Conservation (phyloP, 2,329 filamentous ascomycete genomes). For the Sporothrix inflata region DNA sequence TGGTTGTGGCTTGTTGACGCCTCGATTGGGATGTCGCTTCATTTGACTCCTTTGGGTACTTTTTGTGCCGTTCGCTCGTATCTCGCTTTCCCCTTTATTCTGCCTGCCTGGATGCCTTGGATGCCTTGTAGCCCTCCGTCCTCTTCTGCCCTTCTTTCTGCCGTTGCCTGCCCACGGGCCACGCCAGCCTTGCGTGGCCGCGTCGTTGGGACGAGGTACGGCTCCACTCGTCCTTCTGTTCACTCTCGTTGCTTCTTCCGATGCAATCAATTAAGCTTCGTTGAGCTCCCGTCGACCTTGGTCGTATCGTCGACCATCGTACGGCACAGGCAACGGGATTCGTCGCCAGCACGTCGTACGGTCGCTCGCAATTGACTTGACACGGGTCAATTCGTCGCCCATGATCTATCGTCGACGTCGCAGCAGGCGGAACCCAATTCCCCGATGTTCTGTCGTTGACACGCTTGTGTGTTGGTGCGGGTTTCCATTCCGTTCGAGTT, state of each 20-base stretch:
- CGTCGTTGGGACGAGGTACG: neutral
- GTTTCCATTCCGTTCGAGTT: constrained; percentile 1
- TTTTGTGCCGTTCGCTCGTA: neutral
- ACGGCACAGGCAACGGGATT: neutral
- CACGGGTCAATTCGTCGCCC: neutral
- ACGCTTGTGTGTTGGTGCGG: neutral
- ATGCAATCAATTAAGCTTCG: neutral
- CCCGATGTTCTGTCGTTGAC: neutral
- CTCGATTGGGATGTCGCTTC: neutral
- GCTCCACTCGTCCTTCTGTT: neutral
- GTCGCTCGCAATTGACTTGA: neutral
- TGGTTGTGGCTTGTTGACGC: neutral
- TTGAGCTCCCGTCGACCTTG: neutral
- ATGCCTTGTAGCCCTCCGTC: constrained; percentile 14
- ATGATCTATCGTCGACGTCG: neutral
- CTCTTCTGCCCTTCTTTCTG: neutral
- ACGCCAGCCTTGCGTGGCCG: constrained; percentile 19
- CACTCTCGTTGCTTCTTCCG: neutral
- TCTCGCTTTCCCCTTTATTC: neutral
- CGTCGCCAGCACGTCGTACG: neutral
- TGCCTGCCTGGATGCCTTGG: constrained; percentile 22
- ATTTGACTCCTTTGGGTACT: constrained; percentile 6
- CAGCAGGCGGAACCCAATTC: constrained; percentile 7
- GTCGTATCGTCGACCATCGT: neutral
- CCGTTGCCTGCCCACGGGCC: constrained; percentile 3